Percentiles rank a stretch among this genome's conserved stretches.
These are phyloP conservation scores for Perilla frutescens DNA, from an alignment of 257 asterid species.

Conservation along the genomic window DNA sequence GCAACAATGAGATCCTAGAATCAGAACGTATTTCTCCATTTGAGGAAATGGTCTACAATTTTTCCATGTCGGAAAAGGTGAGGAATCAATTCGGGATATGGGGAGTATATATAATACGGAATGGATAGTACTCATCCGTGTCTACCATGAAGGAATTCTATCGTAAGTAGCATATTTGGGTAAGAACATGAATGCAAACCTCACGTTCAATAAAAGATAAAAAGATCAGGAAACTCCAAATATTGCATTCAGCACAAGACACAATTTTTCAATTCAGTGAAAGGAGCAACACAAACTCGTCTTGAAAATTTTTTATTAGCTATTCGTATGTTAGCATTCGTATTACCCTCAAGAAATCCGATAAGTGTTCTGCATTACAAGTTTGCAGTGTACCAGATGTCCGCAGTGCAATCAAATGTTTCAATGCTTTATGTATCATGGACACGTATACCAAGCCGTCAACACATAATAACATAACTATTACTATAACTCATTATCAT, in stretches of 20 bases:
- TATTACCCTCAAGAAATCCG: slow-evolving; percentile 9
- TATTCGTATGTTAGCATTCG: neutral
- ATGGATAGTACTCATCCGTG: neutral
- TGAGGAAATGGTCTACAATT: neutral
- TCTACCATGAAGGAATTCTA: neutral
- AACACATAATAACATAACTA: slow-evolving; percentile 4
- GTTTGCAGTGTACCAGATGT: neutral
- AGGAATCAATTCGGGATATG: too few species aligned
- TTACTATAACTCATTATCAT: slow-evolving; percentile 8
- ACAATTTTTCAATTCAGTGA: neutral
- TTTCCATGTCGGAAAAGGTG: neutral
- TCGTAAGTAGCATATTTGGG: neutral
- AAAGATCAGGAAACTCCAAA: neutral
- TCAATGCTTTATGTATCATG: neutral
- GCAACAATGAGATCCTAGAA: neutral
- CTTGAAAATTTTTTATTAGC: neutral
- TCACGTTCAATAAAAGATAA: neutral
- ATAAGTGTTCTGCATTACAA: neutral
- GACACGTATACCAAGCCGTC: neutral
- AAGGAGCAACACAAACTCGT: neutral
- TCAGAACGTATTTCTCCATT: neutral
- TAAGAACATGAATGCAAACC: neutral
- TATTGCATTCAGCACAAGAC: neutral
- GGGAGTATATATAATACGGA: neutral
- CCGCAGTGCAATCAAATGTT: slow-evolving; percentile 8